phyloP scores from a whole-genome alignment of 768 basidiomycete genomes.

The Lactarius sp. region DNA sequence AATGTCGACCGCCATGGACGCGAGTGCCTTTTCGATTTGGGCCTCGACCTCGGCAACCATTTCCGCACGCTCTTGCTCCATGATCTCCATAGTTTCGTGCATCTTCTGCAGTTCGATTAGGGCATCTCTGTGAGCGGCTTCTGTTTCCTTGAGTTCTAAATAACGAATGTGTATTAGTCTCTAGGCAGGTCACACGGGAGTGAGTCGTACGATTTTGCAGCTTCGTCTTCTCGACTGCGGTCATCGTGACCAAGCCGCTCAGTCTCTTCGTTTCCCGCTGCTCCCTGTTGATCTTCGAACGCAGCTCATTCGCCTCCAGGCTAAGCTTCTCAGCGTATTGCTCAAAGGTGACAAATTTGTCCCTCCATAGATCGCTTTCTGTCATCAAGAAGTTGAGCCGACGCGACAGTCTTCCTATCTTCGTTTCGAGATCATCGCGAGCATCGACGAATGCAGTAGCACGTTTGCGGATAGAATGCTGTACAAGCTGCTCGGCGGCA shows the following conservation, averaged over 20 bases:
- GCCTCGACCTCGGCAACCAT: conserved; percentile 94
- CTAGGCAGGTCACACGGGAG: background rate
- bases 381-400: conserved; percentile 91
- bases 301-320: conserved; percentile 77
- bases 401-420: conserved; percentile 81
- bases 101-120: conserved; percentile 76
- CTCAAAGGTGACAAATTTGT: conserved; percentile 93
- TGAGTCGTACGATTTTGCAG: conserved; percentile 65
- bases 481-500: conserved; percentile 76
- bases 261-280: conserved; percentile 84
- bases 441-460: conserved; percentile 95
- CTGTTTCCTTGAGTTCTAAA: conserved; percentile 79
- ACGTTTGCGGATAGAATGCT: conserved; percentile 84
- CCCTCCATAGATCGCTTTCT: conserved; percentile 84
- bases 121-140: conserved; percentile 74
- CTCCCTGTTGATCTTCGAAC: conserved; percentile 86
- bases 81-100: conserved; percentile 78
- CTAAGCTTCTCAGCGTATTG: conserved; percentile 90
- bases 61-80: conserved; percentile 82
- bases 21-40: conserved; percentile 82
- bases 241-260: conserved; percentile 71
- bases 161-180: background rate
- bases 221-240: conserved; percentile 72
- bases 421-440: conserved; percentile 88
- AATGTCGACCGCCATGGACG: conserved; percentile 77